A percentile compares a stretch with the other conserved stretches of the same genome.
Evolutionary conservation across 805 yeast species (phyloP).

Genomic region (Lachancea meyersii): DNA sequence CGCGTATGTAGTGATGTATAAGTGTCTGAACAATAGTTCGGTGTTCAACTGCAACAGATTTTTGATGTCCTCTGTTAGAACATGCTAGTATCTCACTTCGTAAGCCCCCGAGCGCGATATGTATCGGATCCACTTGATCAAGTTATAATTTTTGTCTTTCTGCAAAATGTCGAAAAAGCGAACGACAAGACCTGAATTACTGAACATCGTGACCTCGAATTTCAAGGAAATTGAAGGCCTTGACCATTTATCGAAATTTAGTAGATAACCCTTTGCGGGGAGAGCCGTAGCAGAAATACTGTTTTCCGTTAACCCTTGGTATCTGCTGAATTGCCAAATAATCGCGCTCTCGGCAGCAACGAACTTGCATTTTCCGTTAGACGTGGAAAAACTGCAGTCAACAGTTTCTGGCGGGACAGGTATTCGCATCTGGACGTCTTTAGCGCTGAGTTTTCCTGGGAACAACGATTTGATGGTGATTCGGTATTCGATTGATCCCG

Average conservation of each 20-base stretch:
- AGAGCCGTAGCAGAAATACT: conserved; percentile 52
- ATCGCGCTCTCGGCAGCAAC: conserved; percentile 59
- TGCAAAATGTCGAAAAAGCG: conserved; percentile 62
- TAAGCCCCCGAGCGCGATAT: conserved; percentile 70
- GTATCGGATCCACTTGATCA: conserved; percentile 87
- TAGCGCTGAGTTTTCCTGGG: conserved; percentile 52
- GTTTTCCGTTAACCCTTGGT: conserved; percentile 60
- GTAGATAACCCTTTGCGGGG: conserved; percentile 23
- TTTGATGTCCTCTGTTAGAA: neutral
- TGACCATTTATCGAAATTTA: conserved; percentile 44
- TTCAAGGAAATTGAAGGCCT: conserved; percentile 69
- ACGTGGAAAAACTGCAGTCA: conserved; percentile 39
- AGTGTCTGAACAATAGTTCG: too few species aligned
- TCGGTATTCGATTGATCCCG: conserved; percentile 49
- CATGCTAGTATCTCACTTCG: conserved; percentile 58
- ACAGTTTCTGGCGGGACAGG: conserved; percentile 65
- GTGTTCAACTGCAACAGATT: too few species aligned
- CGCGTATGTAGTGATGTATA: too few species aligned
- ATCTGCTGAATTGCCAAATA: conserved; percentile 64
- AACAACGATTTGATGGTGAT: conserved; percentile 59
- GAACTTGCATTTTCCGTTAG: conserved; percentile 64
- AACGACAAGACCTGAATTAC: conserved; percentile 70
- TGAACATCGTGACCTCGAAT: conserved; percentile 67
- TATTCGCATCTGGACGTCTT: conserved; percentile 54
- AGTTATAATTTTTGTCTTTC: conserved; percentile 48